Conservation (phyloP, 1,139 yeast species). For the Candida sanyaensis region DNA sequence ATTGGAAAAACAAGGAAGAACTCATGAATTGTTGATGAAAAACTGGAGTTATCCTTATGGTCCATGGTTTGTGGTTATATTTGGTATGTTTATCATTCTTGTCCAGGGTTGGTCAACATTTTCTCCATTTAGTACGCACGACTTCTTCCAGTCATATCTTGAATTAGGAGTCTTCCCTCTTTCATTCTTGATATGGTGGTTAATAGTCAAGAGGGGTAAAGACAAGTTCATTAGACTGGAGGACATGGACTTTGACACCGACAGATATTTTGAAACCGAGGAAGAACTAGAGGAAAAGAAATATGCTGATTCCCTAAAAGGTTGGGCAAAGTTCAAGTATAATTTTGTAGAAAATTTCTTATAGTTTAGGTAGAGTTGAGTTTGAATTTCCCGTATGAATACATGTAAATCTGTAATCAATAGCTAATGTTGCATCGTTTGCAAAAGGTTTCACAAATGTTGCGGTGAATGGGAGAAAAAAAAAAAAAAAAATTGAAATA, state of each 20-base stretch:
- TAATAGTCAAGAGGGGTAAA: slow-evolving; percentile 45
- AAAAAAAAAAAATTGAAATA: neutral
- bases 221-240: slow-evolving; percentile 49
- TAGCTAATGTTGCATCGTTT: too few relatives aligned
- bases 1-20: slow-evolving; percentile 35
- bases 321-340: slow-evolving; percentile 46
- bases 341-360: slow-evolving; percentile 29
- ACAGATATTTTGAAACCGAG: slow-evolving; percentile 43
- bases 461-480: too few relatives aligned
- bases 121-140: slow-evolving; percentile 43
- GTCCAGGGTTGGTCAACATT: slow-evolving; percentile 56
- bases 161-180: slow-evolving; percentile 42
- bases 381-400: neutral
- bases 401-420: neutral
- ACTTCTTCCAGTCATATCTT: slow-evolving; percentile 39
- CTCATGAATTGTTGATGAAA: slow-evolving; percentile 33
- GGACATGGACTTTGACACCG: slow-evolving; percentile 49
- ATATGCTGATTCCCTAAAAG: slow-evolving; percentile 40
- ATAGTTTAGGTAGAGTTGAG: slow-evolving; percentile 7
- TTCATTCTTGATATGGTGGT: slow-evolving; percentile 44
- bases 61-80: slow-evolving; percentile 39
- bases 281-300: slow-evolving; percentile 48
- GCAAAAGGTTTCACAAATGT: neutral
- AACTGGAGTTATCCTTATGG: slow-evolving; percentile 49
- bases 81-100: slow-evolving; percentile 36